Evolutionary conservation across 73 alveolate species (phyloP), one percentile per base, ranked within the genome.

Genomic region (Tetrahymena borealis): DNA sequence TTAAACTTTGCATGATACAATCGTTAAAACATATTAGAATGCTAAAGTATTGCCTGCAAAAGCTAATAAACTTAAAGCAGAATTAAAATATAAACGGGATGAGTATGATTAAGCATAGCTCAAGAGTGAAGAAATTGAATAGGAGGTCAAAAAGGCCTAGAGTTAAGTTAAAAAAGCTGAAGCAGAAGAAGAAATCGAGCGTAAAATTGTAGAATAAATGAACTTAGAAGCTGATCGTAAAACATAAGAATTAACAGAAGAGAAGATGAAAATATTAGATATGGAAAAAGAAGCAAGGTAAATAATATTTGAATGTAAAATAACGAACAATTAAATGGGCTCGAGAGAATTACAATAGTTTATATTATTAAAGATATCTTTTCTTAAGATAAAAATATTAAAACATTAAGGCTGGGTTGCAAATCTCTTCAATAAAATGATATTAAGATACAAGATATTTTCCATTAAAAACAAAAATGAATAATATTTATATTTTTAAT

Each of bases 151-250:
- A 93, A 90, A 94, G 93, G 78, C 91, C 35, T 90, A 93, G 93
- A 91, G 94, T 42, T 85, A 78, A 40, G 37, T 39, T 90, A 40
- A 77, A 94, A 90, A 79, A 90, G 93, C 93, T 41, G 93, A 41
- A 90, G 94, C 96, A 33, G 32, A 41, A 91, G 94, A 78, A 78
- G 78, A 94, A 91, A 78, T 91, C 28, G 95, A 97, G 85, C 92
- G 95, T 13, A 96, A 95, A 93, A 96, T 96, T 93, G 97, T 98
- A 31, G 94, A 94, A 77, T 90, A 92, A 39, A 94, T 96, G 92
- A 91, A 96, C 92, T 91, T 96, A 91, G 93, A 97, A 40, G 97
- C 96, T 78, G 98, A 97, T 78, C 96, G 96, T 91, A 97, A 97
- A 8, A 91, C 91, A 77, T 91, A 94, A 91, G 99, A 97, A 91